Percentiles rank a stretch among this genome's conserved stretches.
Conservation (phyloP, 306 rosid genomes). For the Biancaea sappan region DNA sequence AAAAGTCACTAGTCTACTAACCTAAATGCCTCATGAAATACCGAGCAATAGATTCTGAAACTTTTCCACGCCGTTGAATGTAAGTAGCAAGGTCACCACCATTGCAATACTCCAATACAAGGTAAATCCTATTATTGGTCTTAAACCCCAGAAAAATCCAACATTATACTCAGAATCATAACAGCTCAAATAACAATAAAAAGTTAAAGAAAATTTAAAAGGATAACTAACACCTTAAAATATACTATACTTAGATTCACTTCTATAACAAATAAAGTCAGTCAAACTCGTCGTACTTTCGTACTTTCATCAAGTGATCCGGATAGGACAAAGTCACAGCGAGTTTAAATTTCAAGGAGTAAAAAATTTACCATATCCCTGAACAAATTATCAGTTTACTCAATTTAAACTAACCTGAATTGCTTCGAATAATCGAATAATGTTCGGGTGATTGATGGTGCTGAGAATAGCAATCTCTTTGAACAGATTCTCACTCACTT, state of each 20-base stretch:
- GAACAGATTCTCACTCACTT: constrained; percentile 71
- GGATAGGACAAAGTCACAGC: too few species aligned
- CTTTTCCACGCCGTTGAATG: constrained; percentile 64
- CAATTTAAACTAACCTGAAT: constrained; percentile 49
- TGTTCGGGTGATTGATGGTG: constrained; percentile 81
- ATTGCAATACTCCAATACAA: constrained; percentile 92
- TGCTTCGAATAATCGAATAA: constrained; percentile 69
- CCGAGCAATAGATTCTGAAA: constrained; percentile 74
- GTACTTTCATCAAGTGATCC: too few species aligned
- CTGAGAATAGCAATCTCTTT: constrained; percentile 87
- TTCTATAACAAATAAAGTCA: too few species aligned
- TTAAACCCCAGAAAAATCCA: constrained; percentile 38
- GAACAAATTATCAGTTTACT: not conserved
- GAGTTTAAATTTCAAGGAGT: too few species aligned
- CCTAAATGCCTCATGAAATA: constrained; percentile 95
- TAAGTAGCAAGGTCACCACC: constrained; percentile 87
- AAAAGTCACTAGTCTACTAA: constrained; percentile 34
- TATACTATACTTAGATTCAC: too few species aligned
- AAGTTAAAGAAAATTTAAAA: not conserved
- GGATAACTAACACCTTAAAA: too few species aligned
- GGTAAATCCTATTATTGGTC: constrained; percentile 83
- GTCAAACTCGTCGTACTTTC: too few species aligned
- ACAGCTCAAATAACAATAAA: not conserved
- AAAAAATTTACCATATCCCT: too few species aligned
- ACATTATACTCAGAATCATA: not conserved